These are phyloP conservation scores for Poronia punctata DNA, from an alignment of 495 filamentous ascomycete genomes.

Conservation along the genomic window DNA sequence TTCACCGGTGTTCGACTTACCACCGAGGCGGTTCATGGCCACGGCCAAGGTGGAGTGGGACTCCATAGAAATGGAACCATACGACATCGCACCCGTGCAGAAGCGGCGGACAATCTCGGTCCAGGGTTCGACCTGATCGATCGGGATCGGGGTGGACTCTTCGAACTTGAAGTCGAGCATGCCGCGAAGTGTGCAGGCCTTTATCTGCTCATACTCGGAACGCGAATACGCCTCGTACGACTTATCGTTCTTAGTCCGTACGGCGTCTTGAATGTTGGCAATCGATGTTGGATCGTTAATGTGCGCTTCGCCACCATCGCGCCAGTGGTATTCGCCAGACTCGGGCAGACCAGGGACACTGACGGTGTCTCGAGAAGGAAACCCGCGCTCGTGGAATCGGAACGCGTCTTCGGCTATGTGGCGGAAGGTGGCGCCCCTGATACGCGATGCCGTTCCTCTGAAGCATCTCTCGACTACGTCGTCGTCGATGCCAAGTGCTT, in stretches of 20 bases:
- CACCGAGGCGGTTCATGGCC: slow-evolving; percentile 95
- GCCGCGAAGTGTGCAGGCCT: slow-evolving; percentile 92
- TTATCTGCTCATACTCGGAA: slow-evolving; percentile 94
- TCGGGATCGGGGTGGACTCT: slow-evolving; percentile 75
- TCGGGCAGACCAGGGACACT: slow-evolving; percentile 81
- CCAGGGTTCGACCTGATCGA: slow-evolving; percentile 98
- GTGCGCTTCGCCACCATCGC: slow-evolving; percentile 96
- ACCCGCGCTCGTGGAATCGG: slow-evolving; percentile 93
- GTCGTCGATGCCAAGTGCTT: slow-evolving; percentile 96
- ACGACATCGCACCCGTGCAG: slow-evolving; percentile 99
- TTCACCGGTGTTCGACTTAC: slow-evolving; percentile 98
- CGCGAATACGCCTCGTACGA: slow-evolving; percentile 97
- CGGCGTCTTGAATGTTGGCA: slow-evolving; percentile 97
- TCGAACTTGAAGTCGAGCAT: slow-evolving; percentile 98
- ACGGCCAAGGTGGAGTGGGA: slow-evolving; percentile 95
- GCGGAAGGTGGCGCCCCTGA: slow-evolving; percentile 93
- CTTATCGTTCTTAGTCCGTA: slow-evolving; percentile 98
- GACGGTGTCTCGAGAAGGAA: slow-evolving; percentile 73
- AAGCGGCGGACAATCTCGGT: slow-evolving; percentile 97
- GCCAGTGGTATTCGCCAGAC: slow-evolving; percentile 98
- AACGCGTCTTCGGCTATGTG: slow-evolving; percentile 95
- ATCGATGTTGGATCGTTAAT: slow-evolving; percentile 94
- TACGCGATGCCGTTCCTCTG: slow-evolving; percentile 88
- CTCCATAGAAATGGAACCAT: slow-evolving; percentile 99
- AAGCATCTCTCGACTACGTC: slow-evolving; percentile 95